These are phyloP conservation scores for Leishmania lainsoni DNA, from an alignment of 208 protist genomes.

Conservation along the genomic window DNA sequence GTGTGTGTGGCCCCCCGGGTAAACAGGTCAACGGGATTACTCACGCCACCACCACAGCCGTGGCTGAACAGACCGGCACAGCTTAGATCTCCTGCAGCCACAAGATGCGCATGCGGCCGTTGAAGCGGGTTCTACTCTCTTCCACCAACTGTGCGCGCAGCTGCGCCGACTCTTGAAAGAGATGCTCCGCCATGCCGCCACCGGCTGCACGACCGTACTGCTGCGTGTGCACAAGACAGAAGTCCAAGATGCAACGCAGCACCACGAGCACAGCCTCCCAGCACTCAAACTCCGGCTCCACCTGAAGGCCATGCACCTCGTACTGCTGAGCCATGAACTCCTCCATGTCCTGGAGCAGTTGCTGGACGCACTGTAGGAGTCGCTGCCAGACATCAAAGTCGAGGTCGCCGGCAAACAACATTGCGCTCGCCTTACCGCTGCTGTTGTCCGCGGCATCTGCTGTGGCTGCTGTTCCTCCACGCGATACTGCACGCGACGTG, in stretches of 20 bases:
- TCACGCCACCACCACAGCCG: neutral
- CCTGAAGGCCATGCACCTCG: conserved; percentile 21
- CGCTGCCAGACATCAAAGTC: conserved; percentile 56
- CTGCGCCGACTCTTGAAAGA: conserved; percentile 64
- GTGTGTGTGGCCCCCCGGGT: too few species aligned
- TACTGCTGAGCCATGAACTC: conserved; percentile 54
- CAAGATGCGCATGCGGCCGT: conserved; percentile 77
- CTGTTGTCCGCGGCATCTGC: neutral
- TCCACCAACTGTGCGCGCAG: conserved; percentile 72
- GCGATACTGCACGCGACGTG: neutral
- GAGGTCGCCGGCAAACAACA: conserved; percentile 46
- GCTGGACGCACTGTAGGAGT: conserved; percentile 51
- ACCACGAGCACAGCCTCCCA: conserved; percentile 81
- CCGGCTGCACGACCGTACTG: conserved; percentile 39
- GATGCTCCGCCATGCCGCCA: conserved; percentile 39
- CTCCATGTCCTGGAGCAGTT: conserved; percentile 70
- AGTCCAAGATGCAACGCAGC: conserved; percentile 75
- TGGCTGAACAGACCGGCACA: neutral
- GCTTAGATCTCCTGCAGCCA: conserved; percentile 84
- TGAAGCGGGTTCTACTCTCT: conserved; percentile 75
- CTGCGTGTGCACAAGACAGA: conserved; percentile 64
- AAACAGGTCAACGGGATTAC: neutral
- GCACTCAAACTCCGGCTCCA: conserved; percentile 88
- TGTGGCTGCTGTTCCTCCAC: neutral
- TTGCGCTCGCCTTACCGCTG: neutral